These are phyloP conservation scores for Tothia fuscella DNA, from an alignment of 2,329 filamentous ascomycete genomes.

Conservation along the genomic window DNA sequence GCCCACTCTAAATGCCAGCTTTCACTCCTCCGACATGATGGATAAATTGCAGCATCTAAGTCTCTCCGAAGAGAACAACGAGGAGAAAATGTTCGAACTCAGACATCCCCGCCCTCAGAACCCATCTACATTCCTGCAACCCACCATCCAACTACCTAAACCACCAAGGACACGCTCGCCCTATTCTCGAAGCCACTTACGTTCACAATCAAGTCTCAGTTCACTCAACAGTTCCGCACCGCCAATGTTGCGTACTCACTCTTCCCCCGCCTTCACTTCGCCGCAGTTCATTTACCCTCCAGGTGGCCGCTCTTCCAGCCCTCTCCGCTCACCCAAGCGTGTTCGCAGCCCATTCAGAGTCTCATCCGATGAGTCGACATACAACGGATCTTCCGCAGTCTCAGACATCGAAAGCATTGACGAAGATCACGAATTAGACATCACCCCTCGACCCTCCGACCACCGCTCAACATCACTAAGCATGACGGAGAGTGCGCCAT, in stretches of 20 bases:
- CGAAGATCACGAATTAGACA: constrained; percentile 37
- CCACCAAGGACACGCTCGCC: constrained; percentile 35
- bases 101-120: constrained; percentile 10
- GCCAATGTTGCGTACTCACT: constrained; percentile 36
- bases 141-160: constrained; percentile 11
- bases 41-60: neutral
- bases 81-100: constrained; percentile 1
- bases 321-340: constrained; percentile 31
- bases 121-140: constrained; percentile 17
- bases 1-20: no score
- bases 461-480: neutral
- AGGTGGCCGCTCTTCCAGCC: constrained; percentile 24
- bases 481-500: neutral
- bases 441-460: constrained; percentile 26
- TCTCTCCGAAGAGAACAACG: constrained; percentile 2
- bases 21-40: constrained; percentile 1
- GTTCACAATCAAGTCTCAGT: constrained; percentile 31
- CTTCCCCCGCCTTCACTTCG: constrained; percentile 25
- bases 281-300: constrained; percentile 26
- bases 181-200: constrained; percentile 33
- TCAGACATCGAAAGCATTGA: constrained; percentile 29
- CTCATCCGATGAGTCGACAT: constrained; percentile 15
- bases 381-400: constrained; percentile 19
- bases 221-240: constrained; percentile 29
- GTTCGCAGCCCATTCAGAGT: constrained; percentile 28